Conservation (phyloP, 352 stramenopile genomes). For the Globisporangium nunn region DNA sequence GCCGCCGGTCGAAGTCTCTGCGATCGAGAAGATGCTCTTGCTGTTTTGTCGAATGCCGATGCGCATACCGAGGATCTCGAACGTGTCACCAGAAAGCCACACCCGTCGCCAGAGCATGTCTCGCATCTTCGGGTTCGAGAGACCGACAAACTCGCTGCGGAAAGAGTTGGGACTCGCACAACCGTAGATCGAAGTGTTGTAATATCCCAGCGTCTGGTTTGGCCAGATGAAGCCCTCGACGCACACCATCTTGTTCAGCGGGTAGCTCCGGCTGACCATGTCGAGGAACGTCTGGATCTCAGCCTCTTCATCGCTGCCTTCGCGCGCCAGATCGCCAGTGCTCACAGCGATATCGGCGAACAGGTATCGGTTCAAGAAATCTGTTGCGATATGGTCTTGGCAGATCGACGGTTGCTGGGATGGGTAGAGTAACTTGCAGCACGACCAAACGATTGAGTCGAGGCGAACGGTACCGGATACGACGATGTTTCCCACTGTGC, state of each 20-base stretch:
- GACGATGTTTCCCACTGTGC: slow-evolving; percentile 12
- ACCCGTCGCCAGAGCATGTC: slow-evolving; percentile 9
- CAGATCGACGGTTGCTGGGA: slow-evolving; percentile 17
- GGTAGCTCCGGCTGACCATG: slow-evolving; percentile 17
- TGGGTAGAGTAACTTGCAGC: slow-evolving; percentile 16
- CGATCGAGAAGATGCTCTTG: slow-evolving; percentile 9
- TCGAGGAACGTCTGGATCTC: slow-evolving; percentile 17
- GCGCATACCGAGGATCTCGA: slow-evolving; percentile 11
- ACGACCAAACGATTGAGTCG: slow-evolving; percentile 20
- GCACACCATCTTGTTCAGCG: slow-evolving; percentile 14
- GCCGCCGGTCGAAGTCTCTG: background rate
- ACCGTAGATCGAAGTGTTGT: slow-evolving; percentile 14
- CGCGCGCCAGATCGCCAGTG: slow-evolving; percentile 1
- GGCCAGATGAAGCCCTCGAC: slow-evolving; percentile 17
- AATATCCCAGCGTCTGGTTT: slow-evolving; percentile 10
- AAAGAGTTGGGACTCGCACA: slow-evolving; percentile 19
- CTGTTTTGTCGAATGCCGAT: slow-evolving; percentile 18
- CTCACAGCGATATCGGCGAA: slow-evolving; percentile 8
- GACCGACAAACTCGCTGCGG: slow-evolving; percentile 13
- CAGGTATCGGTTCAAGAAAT: slow-evolving; percentile 17
- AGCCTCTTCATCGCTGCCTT: slow-evolving; percentile 8
- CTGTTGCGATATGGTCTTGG: slow-evolving; percentile 14
- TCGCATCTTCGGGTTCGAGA: slow-evolving; percentile 12
- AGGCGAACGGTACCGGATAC: slow-evolving; percentile 12
- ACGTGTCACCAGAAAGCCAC: slow-evolving; percentile 16